Percentiles rank a stretch among this genome's conserved stretches.
These are phyloP conservation scores for Urostyla sp. DNA, from an alignment of 73 alveolate genomes.

Conservation along the genomic window DNA sequence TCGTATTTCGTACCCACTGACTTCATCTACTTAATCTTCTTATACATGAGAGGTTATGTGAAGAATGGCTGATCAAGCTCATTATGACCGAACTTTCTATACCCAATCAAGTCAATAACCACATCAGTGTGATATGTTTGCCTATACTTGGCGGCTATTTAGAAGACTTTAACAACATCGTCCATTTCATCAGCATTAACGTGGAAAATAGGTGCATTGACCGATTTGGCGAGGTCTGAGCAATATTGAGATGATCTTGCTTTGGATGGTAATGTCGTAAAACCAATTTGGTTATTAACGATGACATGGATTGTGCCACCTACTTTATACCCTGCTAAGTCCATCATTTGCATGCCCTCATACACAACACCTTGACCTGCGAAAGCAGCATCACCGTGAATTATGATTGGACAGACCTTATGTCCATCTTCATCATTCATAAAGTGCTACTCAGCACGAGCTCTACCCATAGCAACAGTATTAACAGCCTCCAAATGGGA, in stretches of 20 bases:
- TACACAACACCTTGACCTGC: constrained; percentile 98
- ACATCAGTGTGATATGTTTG: constrained; percentile 75
- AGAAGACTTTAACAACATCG: constrained; percentile 71
- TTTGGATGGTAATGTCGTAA: constrained; percentile 91
- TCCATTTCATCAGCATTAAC: constrained; percentile 87
- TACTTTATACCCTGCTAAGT: constrained; percentile 80
- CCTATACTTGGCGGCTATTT: constrained; percentile 84
- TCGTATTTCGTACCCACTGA: constrained; percentile 75
- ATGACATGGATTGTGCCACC: constrained; percentile 95
- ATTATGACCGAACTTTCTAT: constrained; percentile 95
- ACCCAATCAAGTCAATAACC: constrained; percentile 89
- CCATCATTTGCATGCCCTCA: constrained; percentile 91
- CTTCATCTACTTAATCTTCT: constrained; percentile 66
- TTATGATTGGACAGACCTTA: constrained; percentile 70
- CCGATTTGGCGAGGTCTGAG: constrained; percentile 91
- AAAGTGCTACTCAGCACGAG: constrained; percentile 87
- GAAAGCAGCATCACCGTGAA: constrained; percentile 97
- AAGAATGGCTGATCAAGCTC: constrained; percentile 95
- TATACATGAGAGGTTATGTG: constrained; percentile 90
- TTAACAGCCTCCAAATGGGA: constrained; percentile 96
- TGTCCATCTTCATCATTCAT: constrained; percentile 68
- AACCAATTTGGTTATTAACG: constrained; percentile 94
- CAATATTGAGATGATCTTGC: constrained; percentile 86
- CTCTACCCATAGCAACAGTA: constrained; percentile 93
- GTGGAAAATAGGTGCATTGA: constrained; percentile 94